Evolutionary conservation across 2,329 filamentous ascomycete species (phyloP).

Genomic region (Fusarium sacchari): DNA sequence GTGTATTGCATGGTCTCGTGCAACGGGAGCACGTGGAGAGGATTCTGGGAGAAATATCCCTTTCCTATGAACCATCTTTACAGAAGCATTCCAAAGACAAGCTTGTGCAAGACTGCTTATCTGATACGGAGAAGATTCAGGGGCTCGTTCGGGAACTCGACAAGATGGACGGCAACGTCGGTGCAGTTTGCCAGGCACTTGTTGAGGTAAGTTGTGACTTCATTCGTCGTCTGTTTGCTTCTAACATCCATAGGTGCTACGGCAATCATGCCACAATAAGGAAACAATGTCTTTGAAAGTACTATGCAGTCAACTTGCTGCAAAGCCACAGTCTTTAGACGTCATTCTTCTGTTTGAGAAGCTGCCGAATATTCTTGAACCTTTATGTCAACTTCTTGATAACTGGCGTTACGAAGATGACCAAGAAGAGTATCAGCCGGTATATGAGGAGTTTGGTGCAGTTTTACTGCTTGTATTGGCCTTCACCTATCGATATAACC

Average conservation of each 20-base stretch:
- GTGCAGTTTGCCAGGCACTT: slow-evolving; percentile 82
- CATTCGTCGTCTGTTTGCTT: not conserved
- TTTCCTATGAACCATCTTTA: slow-evolving; percentile 78
- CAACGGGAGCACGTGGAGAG: slow-evolving; percentile 79
- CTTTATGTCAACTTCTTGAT: slow-evolving; percentile 79
- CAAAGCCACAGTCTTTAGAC: slow-evolving; percentile 77
- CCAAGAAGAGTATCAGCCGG: slow-evolving; percentile 83
- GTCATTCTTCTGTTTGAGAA: slow-evolving; percentile 81
- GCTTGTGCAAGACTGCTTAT: slow-evolving; percentile 80
- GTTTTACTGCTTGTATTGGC: slow-evolving; percentile 78
- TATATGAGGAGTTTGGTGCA: slow-evolving; percentile 87
- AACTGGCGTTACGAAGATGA: slow-evolving; percentile 86
- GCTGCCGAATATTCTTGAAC: slow-evolving; percentile 74
- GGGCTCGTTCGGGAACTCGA: slow-evolving; percentile 84
- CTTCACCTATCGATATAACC: slow-evolving; percentile 78
- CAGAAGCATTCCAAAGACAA: slow-evolving; percentile 81
- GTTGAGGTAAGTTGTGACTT: slow-evolving; percentile 68
- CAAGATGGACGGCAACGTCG: slow-evolving; percentile 90
- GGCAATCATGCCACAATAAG: slow-evolving; percentile 74
- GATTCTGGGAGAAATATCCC: slow-evolving; percentile 84
- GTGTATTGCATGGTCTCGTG: slow-evolving; percentile 87
- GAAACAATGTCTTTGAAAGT: slow-evolving; percentile 84
- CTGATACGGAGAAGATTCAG: slow-evolving; percentile 79
- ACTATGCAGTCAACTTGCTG: slow-evolving; percentile 77
- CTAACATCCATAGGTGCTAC: slow-evolving; percentile 65